Evolutionary conservation across 495 filamentous ascomycete species (phyloP).

Genomic region (Cetradonia linearis): DNA sequence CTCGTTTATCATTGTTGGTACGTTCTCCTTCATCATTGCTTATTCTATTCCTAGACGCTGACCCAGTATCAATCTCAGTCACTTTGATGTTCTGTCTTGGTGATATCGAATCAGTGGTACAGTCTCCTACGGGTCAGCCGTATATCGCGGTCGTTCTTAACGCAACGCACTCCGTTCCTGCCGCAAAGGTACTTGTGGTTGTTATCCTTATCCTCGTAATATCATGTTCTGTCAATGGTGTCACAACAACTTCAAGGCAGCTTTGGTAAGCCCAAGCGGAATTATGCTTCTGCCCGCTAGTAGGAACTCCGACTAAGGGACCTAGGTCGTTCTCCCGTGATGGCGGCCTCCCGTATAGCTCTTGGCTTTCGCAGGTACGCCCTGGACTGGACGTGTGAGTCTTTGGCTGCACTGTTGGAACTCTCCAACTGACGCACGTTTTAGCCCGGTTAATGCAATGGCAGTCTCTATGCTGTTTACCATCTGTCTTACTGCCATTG

Average conservation of each 20-base stretch:
- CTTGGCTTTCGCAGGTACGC: slow-evolving; percentile 29
- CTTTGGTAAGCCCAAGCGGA: slow-evolving; percentile 25
- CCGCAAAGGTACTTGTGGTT: slow-evolving; percentile 27
- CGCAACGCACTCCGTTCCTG: slow-evolving; percentile 26
- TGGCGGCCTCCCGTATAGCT: slow-evolving; percentile 35
- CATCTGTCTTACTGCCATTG: slow-evolving; percentile 29
- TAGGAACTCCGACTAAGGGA: slow-evolving; percentile 7
- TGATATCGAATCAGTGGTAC: slow-evolving; percentile 27
- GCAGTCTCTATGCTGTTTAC: slow-evolving; percentile 24
- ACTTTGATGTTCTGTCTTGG: slow-evolving; percentile 30
- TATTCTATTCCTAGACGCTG: slow-evolving; percentile 17
- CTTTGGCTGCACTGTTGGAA: slow-evolving; percentile 6
- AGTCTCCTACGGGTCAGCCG: slow-evolving; percentile 29
- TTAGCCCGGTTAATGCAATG: slow-evolving; percentile 31
- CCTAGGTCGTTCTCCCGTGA: slow-evolving; percentile 34
- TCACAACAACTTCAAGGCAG: slow-evolving; percentile 35
- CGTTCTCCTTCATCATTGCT: slow-evolving; percentile 18
- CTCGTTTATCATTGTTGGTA: slow-evolving; percentile 33
- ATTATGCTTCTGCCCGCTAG: neutral
- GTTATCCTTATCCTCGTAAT: slow-evolving; percentile 31
- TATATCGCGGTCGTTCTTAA: slow-evolving; percentile 34
- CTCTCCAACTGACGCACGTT: slow-evolving; percentile 17
- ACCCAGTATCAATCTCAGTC: slow-evolving; percentile 16
- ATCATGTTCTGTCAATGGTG: slow-evolving; percentile 31
- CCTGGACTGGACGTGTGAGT: slow-evolving; percentile 16